phyloP scores from a whole-genome alignment of 371 early-diverging fungal species.

The Syncephalis plumigaleata region DNA sequence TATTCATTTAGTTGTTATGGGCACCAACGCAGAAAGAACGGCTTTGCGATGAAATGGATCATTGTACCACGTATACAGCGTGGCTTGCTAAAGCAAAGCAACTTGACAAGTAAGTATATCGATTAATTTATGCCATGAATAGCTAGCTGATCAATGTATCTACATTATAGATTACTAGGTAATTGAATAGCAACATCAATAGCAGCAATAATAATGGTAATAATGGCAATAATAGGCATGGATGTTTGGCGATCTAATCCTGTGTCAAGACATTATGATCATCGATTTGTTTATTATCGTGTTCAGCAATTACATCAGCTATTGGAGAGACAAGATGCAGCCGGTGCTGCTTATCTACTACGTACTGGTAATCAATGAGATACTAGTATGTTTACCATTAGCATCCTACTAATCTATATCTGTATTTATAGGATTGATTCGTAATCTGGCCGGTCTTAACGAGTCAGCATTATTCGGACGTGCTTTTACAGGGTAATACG shows the following conservation, averaged over 20 bases:
- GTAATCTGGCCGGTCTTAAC: conserved; percentile 56
- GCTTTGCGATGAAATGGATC: conserved; percentile 14
- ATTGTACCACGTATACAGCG: conserved; percentile 31
- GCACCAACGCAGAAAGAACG: conserved; percentile 17
- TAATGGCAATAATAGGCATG: conserved; percentile 15
- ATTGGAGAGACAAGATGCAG: conserved; percentile 26
- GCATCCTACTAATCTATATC: not conserved
- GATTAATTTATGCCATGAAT: not conserved
- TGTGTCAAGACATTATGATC: conserved; percentile 39
- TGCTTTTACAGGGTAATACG: conserved; percentile 28
- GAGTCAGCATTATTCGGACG: conserved; percentile 37
- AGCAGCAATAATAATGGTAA: not conserved
- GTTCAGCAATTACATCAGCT: conserved; percentile 29
- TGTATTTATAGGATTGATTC: conserved; percentile 22
- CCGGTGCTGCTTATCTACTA: conserved; percentile 35
- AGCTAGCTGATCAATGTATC: conserved; percentile 6
- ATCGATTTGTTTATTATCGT: conserved; percentile 33
- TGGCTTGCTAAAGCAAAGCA: conserved; percentile 32
- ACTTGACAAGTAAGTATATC: conserved; percentile 25
- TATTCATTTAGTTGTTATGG: not conserved
- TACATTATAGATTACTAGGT: conserved; percentile 4
- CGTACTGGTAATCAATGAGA: conserved; percentile 21
- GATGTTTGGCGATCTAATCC: conserved; percentile 36
- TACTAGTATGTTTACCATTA: not conserved
- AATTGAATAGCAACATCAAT: too few relatives aligned